Evolutionary conservation across 1,284 basidiomycete species (phyloP).

Genomic region (Ganoderma multipileum): DNA sequence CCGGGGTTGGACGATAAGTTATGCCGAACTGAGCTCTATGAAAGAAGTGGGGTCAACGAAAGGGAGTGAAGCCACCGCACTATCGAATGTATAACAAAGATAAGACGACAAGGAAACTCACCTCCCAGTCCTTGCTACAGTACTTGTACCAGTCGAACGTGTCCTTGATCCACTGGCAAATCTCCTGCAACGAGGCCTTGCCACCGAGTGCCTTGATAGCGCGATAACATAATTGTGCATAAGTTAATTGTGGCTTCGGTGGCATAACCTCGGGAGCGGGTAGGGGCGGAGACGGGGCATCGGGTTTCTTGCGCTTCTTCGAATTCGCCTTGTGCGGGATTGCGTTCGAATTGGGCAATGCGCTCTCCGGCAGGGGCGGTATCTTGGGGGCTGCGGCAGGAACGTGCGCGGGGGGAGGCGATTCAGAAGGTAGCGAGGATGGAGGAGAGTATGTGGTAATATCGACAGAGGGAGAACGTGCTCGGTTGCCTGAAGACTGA

Average conservation of each 20-base stretch:
- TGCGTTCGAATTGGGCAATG: slow-evolving; percentile 66
- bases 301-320: slow-evolving; percentile 79
- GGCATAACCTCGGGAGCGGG: slow-evolving; percentile 77
- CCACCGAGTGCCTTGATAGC: slow-evolving; percentile 82
- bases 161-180: slow-evolving; percentile 90
- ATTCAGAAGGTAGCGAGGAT: slow-evolving; percentile 78
- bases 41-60: slow-evolving; percentile 25
- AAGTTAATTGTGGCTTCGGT: slow-evolving; percentile 78
- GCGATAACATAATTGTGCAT: slow-evolving; percentile 80
- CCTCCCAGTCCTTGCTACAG: slow-evolving; percentile 80
- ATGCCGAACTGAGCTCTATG: slow-evolving; percentile 89
- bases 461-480: slow-evolving; percentile 70
- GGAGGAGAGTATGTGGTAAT: slow-evolving; percentile 82
- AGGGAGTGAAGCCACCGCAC: slow-evolving; percentile 12
- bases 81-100: background rate
- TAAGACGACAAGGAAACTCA: slow-evolving; percentile 44
- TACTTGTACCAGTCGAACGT: slow-evolving; percentile 90
- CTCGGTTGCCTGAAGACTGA: slow-evolving; percentile 60
- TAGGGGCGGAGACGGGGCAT: slow-evolving; percentile 47
- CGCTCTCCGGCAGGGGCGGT: slow-evolving; percentile 43
- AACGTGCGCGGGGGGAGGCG: slow-evolving; percentile 59
- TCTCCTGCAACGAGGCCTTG: slow-evolving; percentile 90
- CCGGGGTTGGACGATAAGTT: slow-evolving; percentile 89
- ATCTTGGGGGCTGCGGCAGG: slow-evolving; percentile 39
- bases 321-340: slow-evolving; percentile 58